Base-by-base conservation (phyloP, 148 eudicot genomes). In the Drosera capensis region DNA sequence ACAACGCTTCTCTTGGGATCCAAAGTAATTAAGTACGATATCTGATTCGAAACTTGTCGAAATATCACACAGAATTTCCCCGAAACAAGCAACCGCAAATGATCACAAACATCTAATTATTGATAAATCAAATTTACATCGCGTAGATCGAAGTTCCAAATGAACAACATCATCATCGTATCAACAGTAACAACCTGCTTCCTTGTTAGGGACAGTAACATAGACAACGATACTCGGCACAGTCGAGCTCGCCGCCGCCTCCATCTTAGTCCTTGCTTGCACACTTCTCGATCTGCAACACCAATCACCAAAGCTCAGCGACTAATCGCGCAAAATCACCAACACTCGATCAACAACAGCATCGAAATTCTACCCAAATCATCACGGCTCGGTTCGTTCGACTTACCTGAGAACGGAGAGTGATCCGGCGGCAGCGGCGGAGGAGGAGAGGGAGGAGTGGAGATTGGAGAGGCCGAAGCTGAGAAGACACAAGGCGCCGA, bases 181-280 rank as follows among this genome's bases (percentile, higher is more conserved):
- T 14, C 8, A 11, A 39, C 17, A 14, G 0, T 9, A 40, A 34
- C 3, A 45, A 90, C 99, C 99, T 63, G 94, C 85, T 56, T 90
- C 95, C 52, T 76, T 78, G 56, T 85, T 90, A 23, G 95, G 95
- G 46, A 85, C 99, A 25, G 95, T 90, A 25, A 81, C 86, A 49
- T 85, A 90, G 39, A 85, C 95, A 50, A 90, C 95, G 51, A 90
- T 85, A 57, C 95, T 78, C 1, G 99, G 88, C 20, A 85, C 99
- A 52, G 76, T 75, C 23, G 53, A 60, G 52, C 58, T 71, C 34
- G 42, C 46, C 14, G 74, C 71, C 39, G 68, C 94, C 87, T 61
- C 81, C 40, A 67, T 67, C 17, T 62, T 37, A 7, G n/a, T 55
- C 62, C 67, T 68, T 18, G 59, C 59, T 53, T 53, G 71, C 24